These are phyloP conservation scores for Nitzschia sp. DNA, from an alignment of 108 stramenopile genomes.

Conservation along the genomic window DNA sequence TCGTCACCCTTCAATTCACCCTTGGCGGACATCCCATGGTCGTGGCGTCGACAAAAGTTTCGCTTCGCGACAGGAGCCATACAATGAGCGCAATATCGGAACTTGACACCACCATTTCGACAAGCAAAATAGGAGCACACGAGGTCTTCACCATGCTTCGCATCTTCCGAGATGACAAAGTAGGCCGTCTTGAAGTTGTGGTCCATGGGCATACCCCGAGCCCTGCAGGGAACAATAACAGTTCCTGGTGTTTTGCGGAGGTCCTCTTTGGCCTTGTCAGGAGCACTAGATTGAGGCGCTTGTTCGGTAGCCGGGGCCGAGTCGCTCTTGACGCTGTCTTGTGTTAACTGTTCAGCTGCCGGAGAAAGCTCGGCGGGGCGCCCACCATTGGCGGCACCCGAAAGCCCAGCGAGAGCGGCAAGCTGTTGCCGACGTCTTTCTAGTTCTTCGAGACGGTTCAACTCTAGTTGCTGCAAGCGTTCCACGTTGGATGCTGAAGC, in stretches of 20 bases:
- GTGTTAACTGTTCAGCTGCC: conserved; percentile 10
- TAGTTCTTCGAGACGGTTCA: conserved; percentile 25
- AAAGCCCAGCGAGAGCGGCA: conserved; percentile 14
- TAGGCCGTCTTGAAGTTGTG: conserved; percentile 88
- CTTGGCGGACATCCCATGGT: conserved; percentile 49
- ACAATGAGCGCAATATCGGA: conserved; percentile 76
- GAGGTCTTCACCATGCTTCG: conserved; percentile 82
- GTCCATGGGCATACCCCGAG: conserved; percentile 84
- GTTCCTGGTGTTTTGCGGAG: conserved; percentile 46
- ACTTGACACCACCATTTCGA: conserved; percentile 82
- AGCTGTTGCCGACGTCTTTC: conserved; percentile 28
- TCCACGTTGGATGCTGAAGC: conserved; percentile 10
- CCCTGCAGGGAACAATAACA: conserved; percentile 76
- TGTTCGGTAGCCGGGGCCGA: background rate
- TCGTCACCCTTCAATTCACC: conserved; percentile 23
- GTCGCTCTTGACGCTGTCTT: conserved; percentile 26
- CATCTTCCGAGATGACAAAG: conserved; percentile 81
- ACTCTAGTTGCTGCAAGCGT: conserved; percentile 19
- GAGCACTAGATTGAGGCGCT: conserved; percentile 1
- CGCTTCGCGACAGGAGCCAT: conserved; percentile 79
- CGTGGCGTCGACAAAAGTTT: conserved; percentile 77
- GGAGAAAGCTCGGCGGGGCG: conserved; percentile 10
- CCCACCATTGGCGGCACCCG: conserved; percentile 10
- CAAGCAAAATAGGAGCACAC: conserved; percentile 81
- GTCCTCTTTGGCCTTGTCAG: conserved; percentile 37